Evolutionary conservation across 208 protist species (phyloP), one percentile per base, ranked within the genome.

Genomic region (Trypanosoma theileri): DNA sequence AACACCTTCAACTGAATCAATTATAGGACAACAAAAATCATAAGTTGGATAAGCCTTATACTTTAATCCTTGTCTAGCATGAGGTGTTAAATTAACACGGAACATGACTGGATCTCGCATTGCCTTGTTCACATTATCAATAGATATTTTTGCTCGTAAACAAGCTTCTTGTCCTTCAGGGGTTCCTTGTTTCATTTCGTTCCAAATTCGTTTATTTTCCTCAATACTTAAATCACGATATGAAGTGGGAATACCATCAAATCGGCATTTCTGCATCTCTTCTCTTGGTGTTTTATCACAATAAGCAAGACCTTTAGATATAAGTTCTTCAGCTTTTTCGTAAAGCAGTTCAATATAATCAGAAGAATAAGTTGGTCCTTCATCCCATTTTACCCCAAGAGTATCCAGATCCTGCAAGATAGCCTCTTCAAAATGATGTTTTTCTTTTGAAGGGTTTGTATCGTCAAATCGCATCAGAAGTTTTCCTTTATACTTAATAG

Each of bases 391-490:
- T 48, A 99, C 97, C 8, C 87, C 87, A 10, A 99, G 83, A 0
- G 81, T 85, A n/a, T 68, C 53, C 9, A 99, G 64, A 79, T 99
- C 99, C 21, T 95, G 74, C 26, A 95, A 71, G 64, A 99, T 99
- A 44, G 87, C 94, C 14, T 98, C 71, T 57, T 99, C 97, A 71
- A 97, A 99, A 68, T 97, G 93, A 50, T 91, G 85, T 62, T 97
- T 98, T 77, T 99, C 98, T 73, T 99, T 99, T 1, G 88, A 79
- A 14, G 98, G 99, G 86, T 99, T 99, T 24, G 99, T 99, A 85
- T 99, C 99, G 85, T 99, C 99, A 66, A 99, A 99, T 19, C 99
- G 91, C 66, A 99, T 87, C 26, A 99, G 71, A 79, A 99, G 84
- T 76, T 98, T 98, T 50, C 99, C 98, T 40, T 98, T 83, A 76